Evolutionary conservation across 306 rosid genomes (phyloP), one percentile per base, ranked within the genome.

Genomic region (Quercus rubra): DNA sequence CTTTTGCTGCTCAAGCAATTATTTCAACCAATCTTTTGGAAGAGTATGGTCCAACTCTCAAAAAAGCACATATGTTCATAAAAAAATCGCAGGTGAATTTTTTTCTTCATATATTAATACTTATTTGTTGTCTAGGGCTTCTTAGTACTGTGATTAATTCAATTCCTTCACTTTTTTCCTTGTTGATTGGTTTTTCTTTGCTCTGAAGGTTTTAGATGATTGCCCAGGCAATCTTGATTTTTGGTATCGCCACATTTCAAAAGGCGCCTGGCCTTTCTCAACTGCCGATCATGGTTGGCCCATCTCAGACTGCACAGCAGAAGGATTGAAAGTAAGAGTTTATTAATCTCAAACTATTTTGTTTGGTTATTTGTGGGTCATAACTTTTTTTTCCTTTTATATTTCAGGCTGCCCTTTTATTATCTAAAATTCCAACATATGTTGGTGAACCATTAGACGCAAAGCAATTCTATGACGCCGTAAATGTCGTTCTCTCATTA

Each of bases 281-380:
- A 89, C 94, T 10, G 87, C 77, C 67, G 97, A 94, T 85, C 98
- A 94, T 70, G 98, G 98, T 84, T 94, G 98, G 98, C 98, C 97
- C 35, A 89, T 94, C 81, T 94, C 98, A 68, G 98, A 94, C 84
- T 91, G 97, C 88, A 92, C 98, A 1, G 89, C 98, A 38, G 97
- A 94, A 94, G 97, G 96, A 76, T 85, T 94, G 72, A 87, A 91
- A 84, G 97, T 88, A 79, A 79, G n/a, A 67, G 17, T 33, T 79
- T 80, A 63, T 73, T 78, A 38, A 64, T 51, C 31, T 25, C 52
- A 74, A 76, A 5, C 56, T 75, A 68, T 15, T 79, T 30, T 20
- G 51, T 59, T 25, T 72, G 38, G 46, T 73, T 63, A 59, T 74
- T 23, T 49, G 56, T 70, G 49, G 78, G 76, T 76, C 63, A 41